phyloP scores from a whole-genome alignment of 495 filamentous ascomycete species.

The Chaetomidium leptoderma region DNA sequence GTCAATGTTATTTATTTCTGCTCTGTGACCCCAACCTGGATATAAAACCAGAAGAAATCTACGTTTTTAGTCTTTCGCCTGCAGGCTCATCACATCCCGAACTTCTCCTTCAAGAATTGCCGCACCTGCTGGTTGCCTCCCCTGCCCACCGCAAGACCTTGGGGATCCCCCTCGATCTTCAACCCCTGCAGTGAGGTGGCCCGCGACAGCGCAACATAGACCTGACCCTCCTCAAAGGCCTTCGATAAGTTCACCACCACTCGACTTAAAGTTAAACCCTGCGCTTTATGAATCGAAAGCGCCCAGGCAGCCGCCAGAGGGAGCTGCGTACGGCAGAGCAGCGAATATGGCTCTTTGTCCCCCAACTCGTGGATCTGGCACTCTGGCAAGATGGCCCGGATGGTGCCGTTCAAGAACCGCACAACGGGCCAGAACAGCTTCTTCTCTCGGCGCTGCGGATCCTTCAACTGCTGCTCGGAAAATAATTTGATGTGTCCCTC shows the following conservation, averaged over 20 bases:
- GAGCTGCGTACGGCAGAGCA: slow-evolving; percentile 72
- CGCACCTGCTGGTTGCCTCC: slow-evolving; percentile 21
- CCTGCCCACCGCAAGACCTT: slow-evolving; percentile 23
- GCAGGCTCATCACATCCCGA: slow-evolving; percentile 19
- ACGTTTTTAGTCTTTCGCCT: no score
- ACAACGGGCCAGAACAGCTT: slow-evolving; percentile 66
- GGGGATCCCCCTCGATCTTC: slow-evolving; percentile 35
- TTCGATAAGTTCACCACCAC: slow-evolving; percentile 82
- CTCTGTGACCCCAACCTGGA: no score
- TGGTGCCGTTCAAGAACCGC: slow-evolving; percentile 52
- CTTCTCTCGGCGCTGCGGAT: slow-evolving; percentile 1
- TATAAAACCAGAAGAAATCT: no score
- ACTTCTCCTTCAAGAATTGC: slow-evolving; percentile 22
- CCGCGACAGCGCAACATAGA: slow-evolving; percentile 72
- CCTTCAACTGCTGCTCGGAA: slow-evolving; percentile 17
- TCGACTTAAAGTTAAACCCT: slow-evolving; percentile 86
- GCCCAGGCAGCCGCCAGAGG: slow-evolving; percentile 92
- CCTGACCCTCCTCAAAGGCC: slow-evolving; percentile 88
- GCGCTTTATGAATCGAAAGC: slow-evolving; percentile 89
- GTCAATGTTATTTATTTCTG: no score
- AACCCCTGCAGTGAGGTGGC: slow-evolving; percentile 78
- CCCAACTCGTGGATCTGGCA: slow-evolving; percentile 48
- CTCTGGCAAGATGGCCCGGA: slow-evolving; percentile 42
- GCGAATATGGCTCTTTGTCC: slow-evolving; percentile 47
- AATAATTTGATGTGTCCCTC: slow-evolving; percentile 33